These are phyloP conservation scores for Coemansia sp. DNA, from an alignment of 192 early-diverging fungal species.

Conservation along the genomic window DNA sequence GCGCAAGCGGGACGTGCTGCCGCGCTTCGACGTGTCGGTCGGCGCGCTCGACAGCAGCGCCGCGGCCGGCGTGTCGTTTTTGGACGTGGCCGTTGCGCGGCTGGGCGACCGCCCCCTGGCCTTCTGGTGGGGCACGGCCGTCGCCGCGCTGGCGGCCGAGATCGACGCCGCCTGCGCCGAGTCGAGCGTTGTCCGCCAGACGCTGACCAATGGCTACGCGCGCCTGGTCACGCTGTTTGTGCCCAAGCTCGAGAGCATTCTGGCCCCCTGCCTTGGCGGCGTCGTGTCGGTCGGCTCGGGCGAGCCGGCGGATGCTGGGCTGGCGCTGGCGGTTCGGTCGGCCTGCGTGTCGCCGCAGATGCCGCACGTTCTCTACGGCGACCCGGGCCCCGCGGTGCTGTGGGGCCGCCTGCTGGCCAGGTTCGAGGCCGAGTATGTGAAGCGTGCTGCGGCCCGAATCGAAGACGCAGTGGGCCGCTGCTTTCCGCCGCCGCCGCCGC, in stretches of 20 bases:
- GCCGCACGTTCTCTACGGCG: background rate
- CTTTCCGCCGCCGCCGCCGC: slow-evolving; percentile 28
- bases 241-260: slow-evolving; percentile 32
- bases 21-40: slow-evolving; percentile 31
- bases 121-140: slow-evolving; percentile 45
- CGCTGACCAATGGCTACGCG: slow-evolving; percentile 32
- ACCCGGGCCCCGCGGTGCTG: slow-evolving; percentile 20
- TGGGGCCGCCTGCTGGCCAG: slow-evolving; percentile 31
- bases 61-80: slow-evolving; percentile 6
- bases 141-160: slow-evolving; percentile 22
- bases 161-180: slow-evolving; percentile 15
- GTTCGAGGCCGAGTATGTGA: slow-evolving; percentile 34
- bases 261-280: slow-evolving; percentile 21
- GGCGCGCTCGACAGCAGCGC: slow-evolving; percentile 10
- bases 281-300: slow-evolving; percentile 6
- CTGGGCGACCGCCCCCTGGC: slow-evolving; percentile 31
- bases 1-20: slow-evolving; percentile 34
- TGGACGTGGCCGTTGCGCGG: slow-evolving; percentile 23
- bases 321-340: background rate
- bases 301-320: background rate
- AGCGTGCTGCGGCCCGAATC: slow-evolving; percentile 28
- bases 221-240: slow-evolving; percentile 38
- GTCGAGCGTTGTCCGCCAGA: slow-evolving; percentile 24
- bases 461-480: slow-evolving; percentile 26
- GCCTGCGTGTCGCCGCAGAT: background rate